Percentiles rank a stretch among this genome's conserved stretches.
These are phyloP conservation scores for Sphagnum fallax DNA, from an alignment of 228 moss, liverwort and hornwort genomes.

Conservation along the genomic window DNA sequence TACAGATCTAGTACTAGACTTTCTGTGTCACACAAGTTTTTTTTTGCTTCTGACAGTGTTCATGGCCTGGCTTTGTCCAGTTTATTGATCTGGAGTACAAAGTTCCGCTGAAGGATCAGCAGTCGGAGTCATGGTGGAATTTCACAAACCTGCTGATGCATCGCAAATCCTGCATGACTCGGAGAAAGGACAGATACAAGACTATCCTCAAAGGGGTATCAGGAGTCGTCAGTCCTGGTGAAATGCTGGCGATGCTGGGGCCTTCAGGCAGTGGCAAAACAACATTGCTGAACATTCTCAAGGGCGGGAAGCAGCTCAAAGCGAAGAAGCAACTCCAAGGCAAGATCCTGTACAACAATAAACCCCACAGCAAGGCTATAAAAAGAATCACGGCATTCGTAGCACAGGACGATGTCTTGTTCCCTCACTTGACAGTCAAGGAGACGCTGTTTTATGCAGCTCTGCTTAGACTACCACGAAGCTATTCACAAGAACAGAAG, in stretches of 20 bases:
- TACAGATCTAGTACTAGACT: no score
- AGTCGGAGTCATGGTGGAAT: constrained; percentile 27
- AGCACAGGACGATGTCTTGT: constrained; percentile 66
- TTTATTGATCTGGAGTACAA: constrained; percentile 76
- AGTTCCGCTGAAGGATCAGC: constrained; percentile 22
- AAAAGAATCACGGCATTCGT: constrained; percentile 63
- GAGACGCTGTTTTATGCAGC: constrained; percentile 71
- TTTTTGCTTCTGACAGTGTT: not conserved
- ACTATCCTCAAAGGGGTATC: constrained; percentile 68
- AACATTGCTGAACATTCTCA: constrained; percentile 48
- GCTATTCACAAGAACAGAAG: constrained; percentile 30
- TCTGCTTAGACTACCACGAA: constrained; percentile 33
- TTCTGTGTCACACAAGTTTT: no score
- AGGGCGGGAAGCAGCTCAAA: constrained; percentile 22
- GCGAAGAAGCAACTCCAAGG: constrained; percentile 29
- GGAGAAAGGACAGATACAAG: constrained; percentile 20
- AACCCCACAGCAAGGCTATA: constrained; percentile 28
- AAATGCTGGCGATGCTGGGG: constrained; percentile 83
- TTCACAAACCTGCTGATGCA: constrained; percentile 13
- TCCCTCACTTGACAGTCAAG: constrained; percentile 56
- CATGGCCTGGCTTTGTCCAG: constrained; percentile 23
- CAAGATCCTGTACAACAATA: constrained; percentile 37
- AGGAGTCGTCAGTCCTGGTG: constrained; percentile 61
- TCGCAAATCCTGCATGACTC: no score
- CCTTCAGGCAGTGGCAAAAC: constrained; percentile 96